Base-by-base conservation (phyloP, 192 early-diverging fungal genomes). In the Podochytrium sp. region DNA sequence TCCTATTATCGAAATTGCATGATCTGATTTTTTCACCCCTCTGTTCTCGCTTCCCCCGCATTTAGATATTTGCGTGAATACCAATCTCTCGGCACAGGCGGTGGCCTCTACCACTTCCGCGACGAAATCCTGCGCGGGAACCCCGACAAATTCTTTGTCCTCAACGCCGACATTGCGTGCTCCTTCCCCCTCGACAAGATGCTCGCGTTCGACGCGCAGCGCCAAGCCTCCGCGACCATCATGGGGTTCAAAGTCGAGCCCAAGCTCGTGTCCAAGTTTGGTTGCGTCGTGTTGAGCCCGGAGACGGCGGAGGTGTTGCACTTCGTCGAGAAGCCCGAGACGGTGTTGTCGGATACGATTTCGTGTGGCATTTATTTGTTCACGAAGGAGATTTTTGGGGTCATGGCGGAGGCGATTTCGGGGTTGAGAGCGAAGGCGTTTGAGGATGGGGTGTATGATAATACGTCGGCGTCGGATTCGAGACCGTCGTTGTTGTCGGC, bases 301-400 rank as follows among this genome's bases (percentile, higher is more conserved):
- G 92, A 94, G 38, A 99, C 92, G 16, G 83, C 92, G 53, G 91
- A 96, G 76, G 96, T 97, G 0, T 83, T 95, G 72, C 97, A 99
- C 81, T 99, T 98, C 76, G 97, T 98, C 33, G 96, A 99, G 79
- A 99, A 99, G 85, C 97, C 97, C 16, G 94, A 98, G 78, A 90
- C 93, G 0, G 96, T 95, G 79, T 86, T 99, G 60, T 96, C 95
- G 51, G 92, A 99, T 81, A 74, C 94, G 79, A 96, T 95, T 71
- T 96, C 94, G 20, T 95, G 94, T 62, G 97, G 97, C 71, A 92
- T 99, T 41, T 97, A 96, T 79, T 81, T 99, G 53, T 97, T 99
- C 85, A 89, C 93, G 78, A 85, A 85, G 73, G 87, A 91, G 47
- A 90, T 99, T 55, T 96, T 99, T 81, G 80, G 81, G 72, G 91